phyloP scores from a whole-genome alignment of 495 filamentous ascomycete species.

The Neurospora pannonica region DNA sequence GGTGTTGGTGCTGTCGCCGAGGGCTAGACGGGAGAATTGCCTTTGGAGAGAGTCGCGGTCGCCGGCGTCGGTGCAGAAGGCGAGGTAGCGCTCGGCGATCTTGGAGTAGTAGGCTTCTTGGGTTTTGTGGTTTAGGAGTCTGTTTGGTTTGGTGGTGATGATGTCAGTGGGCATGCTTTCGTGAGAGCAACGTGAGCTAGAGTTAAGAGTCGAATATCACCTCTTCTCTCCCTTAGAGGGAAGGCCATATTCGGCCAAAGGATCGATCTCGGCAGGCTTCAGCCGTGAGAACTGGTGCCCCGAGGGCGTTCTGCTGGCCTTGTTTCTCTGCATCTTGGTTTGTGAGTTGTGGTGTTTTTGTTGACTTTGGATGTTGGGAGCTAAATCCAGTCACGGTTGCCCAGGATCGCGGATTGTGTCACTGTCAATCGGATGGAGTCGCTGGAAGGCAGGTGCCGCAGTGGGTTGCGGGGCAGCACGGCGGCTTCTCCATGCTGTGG shows the following conservation, averaged over 20 bases:
- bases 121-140: constrained; percentile 62
- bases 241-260: constrained; percentile 67
- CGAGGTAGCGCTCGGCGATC: constrained; percentile 78
- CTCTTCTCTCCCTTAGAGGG: constrained; percentile 77
- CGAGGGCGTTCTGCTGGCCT: constrained; percentile 37
- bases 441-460: not conserved
- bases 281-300: constrained; percentile 55
- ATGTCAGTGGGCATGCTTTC: not conserved
- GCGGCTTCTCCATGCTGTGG: not conserved
- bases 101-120: constrained; percentile 80
- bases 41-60: constrained; percentile 59
- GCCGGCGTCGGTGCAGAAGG: constrained; percentile 63
- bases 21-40: constrained; percentile 58
- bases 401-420: not conserved
- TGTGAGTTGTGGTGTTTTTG: not conserved
- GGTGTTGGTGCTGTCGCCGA: constrained; percentile 15
- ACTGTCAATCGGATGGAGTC: not conserved
- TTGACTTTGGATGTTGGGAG: not conserved
- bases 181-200: not conserved
- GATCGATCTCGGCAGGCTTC: constrained; percentile 59
- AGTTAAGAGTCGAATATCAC: not conserved
- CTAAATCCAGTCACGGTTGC: not conserved
- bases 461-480: not conserved
- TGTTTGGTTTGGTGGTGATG: constrained; percentile 21
- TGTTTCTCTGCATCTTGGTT: constrained; percentile 16